Evolutionary conservation across 2,329 filamentous ascomycete genomes (phyloP).

Genomic region (Phialophora tarda): DNA sequence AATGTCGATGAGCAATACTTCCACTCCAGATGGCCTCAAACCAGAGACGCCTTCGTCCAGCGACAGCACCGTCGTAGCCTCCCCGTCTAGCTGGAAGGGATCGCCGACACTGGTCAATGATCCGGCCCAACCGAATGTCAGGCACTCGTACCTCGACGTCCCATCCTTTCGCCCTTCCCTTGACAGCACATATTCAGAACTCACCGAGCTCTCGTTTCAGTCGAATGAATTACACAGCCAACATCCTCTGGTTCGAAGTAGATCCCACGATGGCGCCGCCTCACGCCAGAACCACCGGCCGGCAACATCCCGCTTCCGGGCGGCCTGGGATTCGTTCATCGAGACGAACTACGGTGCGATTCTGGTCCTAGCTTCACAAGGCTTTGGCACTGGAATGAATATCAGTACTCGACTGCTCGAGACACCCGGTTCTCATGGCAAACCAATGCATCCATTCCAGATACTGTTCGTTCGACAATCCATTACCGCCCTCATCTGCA

Average conservation of each 20-base stretch:
- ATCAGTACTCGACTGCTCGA: slow-evolving; percentile 78
- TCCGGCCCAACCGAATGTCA: background rate
- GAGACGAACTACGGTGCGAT: slow-evolving; percentile 71
- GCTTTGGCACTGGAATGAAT: slow-evolving; percentile 87
- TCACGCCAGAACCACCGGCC: slow-evolving; percentile 11
- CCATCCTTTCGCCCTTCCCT: slow-evolving; percentile 32
- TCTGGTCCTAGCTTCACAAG: slow-evolving; percentile 74
- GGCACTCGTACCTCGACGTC: slow-evolving; percentile 28
- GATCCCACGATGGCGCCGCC: slow-evolving; percentile 26
- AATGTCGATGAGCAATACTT: slow-evolving; percentile 24
- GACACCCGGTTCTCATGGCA: slow-evolving; percentile 66
- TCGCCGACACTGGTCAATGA: slow-evolving; percentile 13
- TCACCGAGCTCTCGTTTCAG: slow-evolving; percentile 40
- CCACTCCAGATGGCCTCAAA: slow-evolving; percentile 4
- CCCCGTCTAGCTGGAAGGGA: slow-evolving; percentile 23
- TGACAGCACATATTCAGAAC: slow-evolving; percentile 38
- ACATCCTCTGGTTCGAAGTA: slow-evolving; percentile 30
- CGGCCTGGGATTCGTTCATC: slow-evolving; percentile 58
- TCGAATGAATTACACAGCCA: slow-evolving; percentile 32
- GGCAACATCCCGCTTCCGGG: slow-evolving; percentile 41
- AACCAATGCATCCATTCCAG: slow-evolving; percentile 80
- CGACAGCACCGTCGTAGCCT: slow-evolving; percentile 15
- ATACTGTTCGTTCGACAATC: slow-evolving; percentile 81
- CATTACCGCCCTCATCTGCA: slow-evolving; percentile 71
- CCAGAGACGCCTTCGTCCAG: slow-evolving; percentile 15